Evolutionary conservation across 1,284 basidiomycete species (phyloP).

Genomic region (Sanghuangporus weigelae): DNA sequence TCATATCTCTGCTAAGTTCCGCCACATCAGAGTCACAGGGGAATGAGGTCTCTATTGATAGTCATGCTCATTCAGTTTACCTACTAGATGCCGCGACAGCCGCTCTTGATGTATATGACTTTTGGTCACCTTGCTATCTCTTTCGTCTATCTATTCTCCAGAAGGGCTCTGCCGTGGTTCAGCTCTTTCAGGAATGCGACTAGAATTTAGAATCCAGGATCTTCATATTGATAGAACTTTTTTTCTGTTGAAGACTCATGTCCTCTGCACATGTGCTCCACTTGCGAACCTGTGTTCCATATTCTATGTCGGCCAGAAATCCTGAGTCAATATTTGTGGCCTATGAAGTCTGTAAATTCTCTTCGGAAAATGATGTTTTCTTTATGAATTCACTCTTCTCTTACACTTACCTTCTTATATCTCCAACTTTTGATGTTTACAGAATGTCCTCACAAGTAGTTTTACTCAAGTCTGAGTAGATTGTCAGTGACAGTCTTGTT

Average conservation of each 20-base stretch:
- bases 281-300: not conserved
- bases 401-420: not conserved
- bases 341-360: not conserved
- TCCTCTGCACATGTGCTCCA: not conserved
- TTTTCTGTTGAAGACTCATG: not conserved
- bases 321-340: not conserved
- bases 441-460: not conserved
- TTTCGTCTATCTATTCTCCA: not conserved
- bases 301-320: not conserved
- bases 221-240: not conserved
- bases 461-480: not conserved
- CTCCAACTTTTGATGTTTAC: not conserved
- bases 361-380: not conserved
- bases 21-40: not conserved
- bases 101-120: not conserved
- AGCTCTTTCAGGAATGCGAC: not conserved
- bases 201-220: not conserved
- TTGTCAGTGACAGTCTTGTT: not conserved
- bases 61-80: not conserved
- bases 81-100: not conserved
- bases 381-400: not conserved
- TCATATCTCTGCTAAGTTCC: not conserved
- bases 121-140: not conserved
- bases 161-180: not conserved
- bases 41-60: not conserved